Base-by-base conservation (phyloP, 164 flowering plant genomes). In the Taxillus chinensis region DNA sequence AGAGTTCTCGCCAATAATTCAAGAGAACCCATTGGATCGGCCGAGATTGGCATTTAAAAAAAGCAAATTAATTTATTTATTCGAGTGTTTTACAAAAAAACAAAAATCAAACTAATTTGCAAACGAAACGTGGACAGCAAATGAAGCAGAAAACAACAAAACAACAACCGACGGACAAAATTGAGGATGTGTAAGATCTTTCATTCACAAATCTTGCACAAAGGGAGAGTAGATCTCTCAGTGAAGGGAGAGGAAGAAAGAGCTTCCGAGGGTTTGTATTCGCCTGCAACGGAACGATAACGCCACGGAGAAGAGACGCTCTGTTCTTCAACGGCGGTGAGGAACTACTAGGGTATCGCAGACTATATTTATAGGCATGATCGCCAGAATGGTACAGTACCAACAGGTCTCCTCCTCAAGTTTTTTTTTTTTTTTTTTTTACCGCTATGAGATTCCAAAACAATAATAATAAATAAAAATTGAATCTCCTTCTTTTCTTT, bases 1-100 rank as follows among this genome's bases (percentile, higher is more conserved):
- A 50, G 69, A 66, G 59, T 7, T 27, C 52, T 38, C 64, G 15
- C 53, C 14, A 37, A 3, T 1, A 12, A 10, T 0, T 48, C 12
- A 8, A 3, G 45, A 65, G 49, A 61, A 50, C 68, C 61, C 68
- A 65, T 65, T 66, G 69, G 69, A 66, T 60, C 69, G 69, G 69
- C 69, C 69, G 10, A 52, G 9, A 52, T 0, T 12, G 1, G 13
- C 5, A 49, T 49, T 12, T 5, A 5, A 10, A 14, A 49, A 49
- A 8, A 49, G 4, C n/a, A 49, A 49, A 8, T 8, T 8, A 10
- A 10, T 49, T 27, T 27, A 27, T 27, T 27, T 0, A 49, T 5
- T 10, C 5, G 14, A 5, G 52, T 1, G 13, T 8, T 5, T 10
- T 3, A 49, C 7, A 49, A 8, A 49, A 49, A 14, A 65, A 46